Percentiles rank a stretch among this genome's conserved stretches.
These are phyloP conservation scores for Mycothermus thermophilus DNA, from an alignment of 495 filamentous ascomycete genomes.

Conservation along the genomic window DNA sequence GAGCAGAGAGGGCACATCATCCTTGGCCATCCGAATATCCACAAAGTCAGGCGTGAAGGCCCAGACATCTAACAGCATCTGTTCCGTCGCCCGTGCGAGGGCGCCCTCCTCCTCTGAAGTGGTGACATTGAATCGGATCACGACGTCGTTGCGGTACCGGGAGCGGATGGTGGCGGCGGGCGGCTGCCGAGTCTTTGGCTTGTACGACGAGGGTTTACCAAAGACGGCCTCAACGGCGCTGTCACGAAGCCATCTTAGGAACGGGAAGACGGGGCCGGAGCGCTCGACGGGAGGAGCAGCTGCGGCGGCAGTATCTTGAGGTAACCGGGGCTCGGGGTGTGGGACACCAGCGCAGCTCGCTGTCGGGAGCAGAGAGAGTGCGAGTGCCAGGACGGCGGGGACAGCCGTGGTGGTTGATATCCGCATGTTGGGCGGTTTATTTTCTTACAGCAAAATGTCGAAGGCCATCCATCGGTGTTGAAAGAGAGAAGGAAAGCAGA, in stretches of 20 bases:
- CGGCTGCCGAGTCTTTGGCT: conserved; percentile 17
- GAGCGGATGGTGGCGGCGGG: conserved; percentile 40
- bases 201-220: conserved; percentile 28
- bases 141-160: conserved; percentile 67
- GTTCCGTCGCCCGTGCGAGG: conserved; percentile 57
- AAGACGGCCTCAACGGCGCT: conserved; percentile 51
- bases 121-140: conserved; percentile 74
- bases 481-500: no score
- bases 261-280: conserved; percentile 19
- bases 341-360: conserved; percentile 11
- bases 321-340: conserved; percentile 6
- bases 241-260: conserved; percentile 48
- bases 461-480: no score
- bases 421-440: no score
- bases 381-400: conserved; percentile 11
- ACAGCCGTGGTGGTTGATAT: conserved; percentile 6
- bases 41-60: conserved; percentile 67
- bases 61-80: conserved; percentile 83
- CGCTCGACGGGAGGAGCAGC: no score
- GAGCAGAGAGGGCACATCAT: conserved; percentile 70
- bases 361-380: conserved; percentile 14
- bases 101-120: conserved; percentile 55
- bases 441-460: no score
- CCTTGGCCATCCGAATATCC: conserved; percentile 70
- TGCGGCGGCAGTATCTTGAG: not conserved